A percentile compares a stretch with the other conserved stretches of the same genome.
Conservation (phyloP, 495 filamentous ascomycete genomes). For the Aspergillus sparsus region DNA sequence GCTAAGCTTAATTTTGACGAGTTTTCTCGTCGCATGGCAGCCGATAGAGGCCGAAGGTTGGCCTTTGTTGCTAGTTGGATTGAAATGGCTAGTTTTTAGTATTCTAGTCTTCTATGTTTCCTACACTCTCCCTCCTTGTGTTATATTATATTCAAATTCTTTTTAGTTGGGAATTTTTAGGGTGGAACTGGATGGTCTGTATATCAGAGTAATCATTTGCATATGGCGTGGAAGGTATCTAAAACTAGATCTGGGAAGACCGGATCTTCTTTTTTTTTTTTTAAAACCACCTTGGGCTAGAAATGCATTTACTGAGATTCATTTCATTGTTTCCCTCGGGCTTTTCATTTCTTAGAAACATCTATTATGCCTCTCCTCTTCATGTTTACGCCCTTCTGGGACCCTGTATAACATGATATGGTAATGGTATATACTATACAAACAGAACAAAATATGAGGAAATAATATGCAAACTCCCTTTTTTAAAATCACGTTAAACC, state of each 20-base stretch:
- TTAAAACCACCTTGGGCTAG: no score
- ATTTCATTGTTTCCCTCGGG: neutral
- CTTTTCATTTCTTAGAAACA: neutral
- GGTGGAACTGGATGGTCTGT: neutral
- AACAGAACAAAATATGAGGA: neutral
- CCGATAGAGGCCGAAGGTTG: constrained; percentile 60
- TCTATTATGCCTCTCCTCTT: neutral
- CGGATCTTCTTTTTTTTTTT: no score
- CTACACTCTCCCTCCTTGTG: neutral
- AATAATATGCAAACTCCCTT: neutral
- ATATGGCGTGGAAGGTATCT: neutral
- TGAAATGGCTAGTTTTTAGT: constrained; percentile 68
- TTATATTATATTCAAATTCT: neutral
- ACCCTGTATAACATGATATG: constrained; percentile 36
- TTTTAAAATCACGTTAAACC: neutral
- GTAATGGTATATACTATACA: constrained; percentile 23
- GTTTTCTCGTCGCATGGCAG: constrained; percentile 70
- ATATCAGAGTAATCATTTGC: constrained; percentile 1
- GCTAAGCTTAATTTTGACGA: constrained; percentile 70
- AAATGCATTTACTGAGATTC: no score
- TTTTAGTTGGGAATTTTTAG: neutral
- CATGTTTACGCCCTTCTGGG: neutral
- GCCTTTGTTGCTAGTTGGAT: constrained; percentile 85
- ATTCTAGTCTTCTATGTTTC: neutral
- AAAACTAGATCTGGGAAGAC: neutral